Evolutionary conservation across 805 yeast genomes (phyloP).

Genomic region (Teunomyces lycoperdinae): DNA sequence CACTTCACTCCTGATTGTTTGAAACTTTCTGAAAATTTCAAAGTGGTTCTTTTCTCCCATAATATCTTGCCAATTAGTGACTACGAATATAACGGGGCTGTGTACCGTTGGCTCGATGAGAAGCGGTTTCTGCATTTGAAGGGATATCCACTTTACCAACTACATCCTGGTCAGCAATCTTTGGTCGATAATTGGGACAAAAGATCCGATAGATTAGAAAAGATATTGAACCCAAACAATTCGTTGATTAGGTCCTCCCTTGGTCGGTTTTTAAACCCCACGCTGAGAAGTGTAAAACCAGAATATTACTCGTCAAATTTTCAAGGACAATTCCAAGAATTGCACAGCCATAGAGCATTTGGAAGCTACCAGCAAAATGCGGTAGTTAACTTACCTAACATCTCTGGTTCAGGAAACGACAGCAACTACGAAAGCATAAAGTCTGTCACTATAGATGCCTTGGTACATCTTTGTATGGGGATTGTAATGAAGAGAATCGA

Average conservation of each 20-base stretch:
- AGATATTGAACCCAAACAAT: background rate
- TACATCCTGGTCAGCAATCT: constrained; percentile 2
- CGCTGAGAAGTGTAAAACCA: background rate
- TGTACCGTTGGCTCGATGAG: constrained; percentile 9
- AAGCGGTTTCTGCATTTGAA: background rate
- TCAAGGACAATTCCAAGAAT: background rate
- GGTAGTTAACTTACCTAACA: background rate
- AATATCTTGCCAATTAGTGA: constrained; percentile 8
- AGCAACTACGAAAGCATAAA: background rate
- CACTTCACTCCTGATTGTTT: background rate
- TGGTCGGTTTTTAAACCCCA: background rate
- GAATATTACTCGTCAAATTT: background rate
- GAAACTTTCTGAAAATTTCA: background rate
- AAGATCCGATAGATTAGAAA: constrained; percentile 1
- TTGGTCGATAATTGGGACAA: constrained; percentile 8
- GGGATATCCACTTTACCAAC: background rate
- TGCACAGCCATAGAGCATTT: background rate
- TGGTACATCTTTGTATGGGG: constrained; percentile 7
- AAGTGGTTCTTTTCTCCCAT: constrained; percentile 7
- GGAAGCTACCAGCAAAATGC: constrained; percentile 4
- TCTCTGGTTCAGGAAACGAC: background rate
- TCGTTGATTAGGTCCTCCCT: background rate
- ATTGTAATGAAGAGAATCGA: constrained; percentile 7
- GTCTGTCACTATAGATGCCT: constrained; percentile 1
- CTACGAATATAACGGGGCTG: constrained; percentile 6